A percentile compares a stretch with the other conserved stretches of the same genome.
phyloP scores from a whole-genome alignment of 805 yeast species.

The Lachancea sp. region DNA sequence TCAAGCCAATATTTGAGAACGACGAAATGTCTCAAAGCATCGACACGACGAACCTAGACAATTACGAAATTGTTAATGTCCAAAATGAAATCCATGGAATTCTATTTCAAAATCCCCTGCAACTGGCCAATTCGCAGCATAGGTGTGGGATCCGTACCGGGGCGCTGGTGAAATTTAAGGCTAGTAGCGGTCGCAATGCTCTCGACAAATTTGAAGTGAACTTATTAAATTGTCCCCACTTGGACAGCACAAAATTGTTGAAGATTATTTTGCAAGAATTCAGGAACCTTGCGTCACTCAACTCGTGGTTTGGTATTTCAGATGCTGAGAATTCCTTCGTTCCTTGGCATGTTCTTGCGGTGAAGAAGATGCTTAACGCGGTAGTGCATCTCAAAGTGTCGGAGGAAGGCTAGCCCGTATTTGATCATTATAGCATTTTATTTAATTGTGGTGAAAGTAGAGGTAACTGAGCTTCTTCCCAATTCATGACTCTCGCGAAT shows the following conservation, averaged over 20 bases:
- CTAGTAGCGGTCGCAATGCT: constrained; percentile 19
- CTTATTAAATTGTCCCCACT: constrained; percentile 66
- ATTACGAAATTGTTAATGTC: constrained; percentile 41
- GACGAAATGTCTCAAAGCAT: constrained; percentile 16
- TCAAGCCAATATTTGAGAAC: constrained; percentile 31
- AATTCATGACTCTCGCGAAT: constrained; percentile 1
- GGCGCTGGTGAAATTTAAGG: constrained; percentile 43
- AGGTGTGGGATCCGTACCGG: constrained; percentile 69
- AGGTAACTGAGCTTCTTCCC: constrained; percentile 1
- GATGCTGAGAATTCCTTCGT: constrained; percentile 36
- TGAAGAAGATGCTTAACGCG: constrained; percentile 51
- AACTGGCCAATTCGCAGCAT: constrained; percentile 64
- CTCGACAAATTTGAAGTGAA: constrained; percentile 52
- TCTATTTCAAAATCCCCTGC: constrained; percentile 53
- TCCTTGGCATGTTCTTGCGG: constrained; percentile 74
- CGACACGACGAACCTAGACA: constrained; percentile 17
- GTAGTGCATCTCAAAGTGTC: constrained; percentile 51
- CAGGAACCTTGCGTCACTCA: constrained; percentile 44
- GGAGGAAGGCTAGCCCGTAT: constrained; percentile 10
- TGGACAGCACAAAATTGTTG: constrained; percentile 52
- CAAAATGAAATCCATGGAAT: constrained; percentile 49
- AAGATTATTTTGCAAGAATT: constrained; percentile 53
- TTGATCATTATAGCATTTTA: background rate
- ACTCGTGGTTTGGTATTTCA: constrained; percentile 35
- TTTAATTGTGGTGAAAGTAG: constrained; percentile 1